A percentile compares a stretch with the other conserved stretches of the same genome.
Conservation (phyloP, 2,329 filamentous ascomycete species). For the Sporothrix schenckii region DNA sequence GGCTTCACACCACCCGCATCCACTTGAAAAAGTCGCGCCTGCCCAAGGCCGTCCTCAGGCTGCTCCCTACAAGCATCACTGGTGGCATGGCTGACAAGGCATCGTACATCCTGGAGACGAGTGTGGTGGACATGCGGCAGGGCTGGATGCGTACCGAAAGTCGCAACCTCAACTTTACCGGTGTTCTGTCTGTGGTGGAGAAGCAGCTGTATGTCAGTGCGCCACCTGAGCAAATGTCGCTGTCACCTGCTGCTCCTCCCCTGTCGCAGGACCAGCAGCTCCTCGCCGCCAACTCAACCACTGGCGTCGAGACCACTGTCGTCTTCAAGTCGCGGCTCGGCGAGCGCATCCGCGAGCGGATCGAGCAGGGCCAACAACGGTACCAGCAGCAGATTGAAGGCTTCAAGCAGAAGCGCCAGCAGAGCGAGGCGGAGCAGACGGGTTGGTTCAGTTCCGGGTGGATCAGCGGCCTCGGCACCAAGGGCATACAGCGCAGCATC, state of each 20-base stretch:
- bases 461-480: constrained; percentile 61
- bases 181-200: constrained; percentile 77
- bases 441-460: constrained; percentile 50
- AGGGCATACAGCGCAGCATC: constrained; percentile 76
- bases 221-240: constrained; percentile 15
- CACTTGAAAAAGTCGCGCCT: constrained; percentile 82
- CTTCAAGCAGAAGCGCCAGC: constrained; percentile 35
- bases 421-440: constrained; percentile 37
- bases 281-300: constrained; percentile 47
- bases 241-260: background rate
- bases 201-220: constrained; percentile 66
- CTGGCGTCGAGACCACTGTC: constrained; percentile 73
- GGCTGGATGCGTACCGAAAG: constrained; percentile 84
- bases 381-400: constrained; percentile 38
- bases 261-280: constrained; percentile 34
- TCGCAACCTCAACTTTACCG: constrained; percentile 79
- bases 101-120: constrained; percentile 78
- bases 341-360: constrained; percentile 63
- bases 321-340: constrained; percentile 73
- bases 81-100: constrained; percentile 69
- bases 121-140: constrained; percentile 74
- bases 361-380: constrained; percentile 49
- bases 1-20: constrained; percentile 75
- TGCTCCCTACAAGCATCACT: constrained; percentile 70
- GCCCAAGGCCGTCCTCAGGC: constrained; percentile 72